Evolutionary conservation across 495 filamentous ascomycete genomes (phyloP), one percentile per base, ranked within the genome.

Genomic region (Tirmania nivea): DNA sequence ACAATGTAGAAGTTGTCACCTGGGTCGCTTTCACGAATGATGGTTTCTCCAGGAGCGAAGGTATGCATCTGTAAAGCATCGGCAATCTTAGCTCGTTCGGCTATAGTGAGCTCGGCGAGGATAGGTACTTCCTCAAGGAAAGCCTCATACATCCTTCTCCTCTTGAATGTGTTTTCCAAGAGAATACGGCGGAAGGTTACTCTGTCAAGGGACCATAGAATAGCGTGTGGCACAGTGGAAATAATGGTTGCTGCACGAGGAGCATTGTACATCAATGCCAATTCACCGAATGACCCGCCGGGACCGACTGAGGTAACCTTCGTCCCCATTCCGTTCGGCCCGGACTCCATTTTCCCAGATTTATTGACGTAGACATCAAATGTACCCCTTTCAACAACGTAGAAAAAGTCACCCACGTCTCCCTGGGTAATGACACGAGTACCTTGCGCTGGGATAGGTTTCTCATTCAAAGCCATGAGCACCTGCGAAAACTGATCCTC

Each of bases 221-320:
- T 89, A 64, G 80, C 85, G 51, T 77, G 72, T 4, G 80, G 60
- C 52, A 92, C 86, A 25, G 79, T 79, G 16, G 83, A 90, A 52
- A 92, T 77, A 52, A 97, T 86, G 1, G 90, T 96, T 3, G 90
- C 90, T n/a, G 92, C 92, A 60, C 90, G 82, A 4, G 92, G 90
- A 14, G 90, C 86, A 61, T 95, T 95, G 69, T 97, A 97, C 90
- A 97, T 96, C 61, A 97, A 72, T 20, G 90, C 90, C 51, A 97
- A 72, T 69, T 97, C 90, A 57, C 90, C 90, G 69, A 97, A 97
- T n/a, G 85, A 92, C 52, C 88, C 86, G 31, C 92, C 92, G 3
- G 87, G 78, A 37, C 83, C 83, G 52, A 87, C 89, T 39, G 69
- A 76, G 61, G 75, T 76, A n/a, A 96, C 88, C 58, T 83, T 84